Percentiles rank a stretch among this genome's conserved stretches.
phyloP scores from a whole-genome alignment of 2,329 filamentous ascomycete genomes.

The Fusarium sp. region DNA sequence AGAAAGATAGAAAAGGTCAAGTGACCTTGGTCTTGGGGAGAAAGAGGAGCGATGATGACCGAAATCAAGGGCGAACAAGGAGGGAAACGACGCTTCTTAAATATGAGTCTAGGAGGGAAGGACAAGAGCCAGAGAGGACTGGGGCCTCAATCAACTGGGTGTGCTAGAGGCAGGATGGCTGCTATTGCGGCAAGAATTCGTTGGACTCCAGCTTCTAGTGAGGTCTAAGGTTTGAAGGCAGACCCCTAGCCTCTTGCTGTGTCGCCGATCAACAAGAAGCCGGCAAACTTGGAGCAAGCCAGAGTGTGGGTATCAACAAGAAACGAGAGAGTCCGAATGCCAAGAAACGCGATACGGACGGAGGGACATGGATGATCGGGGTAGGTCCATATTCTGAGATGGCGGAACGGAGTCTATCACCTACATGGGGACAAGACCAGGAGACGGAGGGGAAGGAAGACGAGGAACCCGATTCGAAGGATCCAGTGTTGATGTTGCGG shows the following conservation, averaged over 20 bases:
- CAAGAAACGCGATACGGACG: constrained; percentile 43
- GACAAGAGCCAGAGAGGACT: constrained; percentile 11
- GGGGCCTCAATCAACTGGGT: constrained; percentile 12
- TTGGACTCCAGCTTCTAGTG: constrained; percentile 17
- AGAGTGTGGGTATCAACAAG: constrained; percentile 24
- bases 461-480: constrained; percentile 31
- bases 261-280: constrained; percentile 34
- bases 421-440: constrained; percentile 23
- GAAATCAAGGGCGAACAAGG: constrained; percentile 4
- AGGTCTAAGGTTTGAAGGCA: constrained; percentile 13
- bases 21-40: constrained; percentile 31
- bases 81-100: constrained; percentile 40
- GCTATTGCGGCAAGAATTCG: constrained; percentile 19
- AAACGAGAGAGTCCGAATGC: constrained; percentile 31
- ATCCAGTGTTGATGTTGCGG: constrained; percentile 22
- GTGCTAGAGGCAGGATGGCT: constrained; percentile 2
- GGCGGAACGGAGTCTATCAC: constrained; percentile 29
- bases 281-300: constrained; percentile 6
- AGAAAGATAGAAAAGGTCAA: constrained; percentile 30
- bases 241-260: constrained; percentile 22
- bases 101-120: constrained; percentile 15
- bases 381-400: constrained; percentile 37
- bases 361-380: constrained; percentile 43
- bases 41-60: constrained; percentile 27
- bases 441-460: constrained; percentile 20